Evolutionary conservation across 345 rosid species (phyloP).

Genomic region (Excoecaria agallocha): DNA sequence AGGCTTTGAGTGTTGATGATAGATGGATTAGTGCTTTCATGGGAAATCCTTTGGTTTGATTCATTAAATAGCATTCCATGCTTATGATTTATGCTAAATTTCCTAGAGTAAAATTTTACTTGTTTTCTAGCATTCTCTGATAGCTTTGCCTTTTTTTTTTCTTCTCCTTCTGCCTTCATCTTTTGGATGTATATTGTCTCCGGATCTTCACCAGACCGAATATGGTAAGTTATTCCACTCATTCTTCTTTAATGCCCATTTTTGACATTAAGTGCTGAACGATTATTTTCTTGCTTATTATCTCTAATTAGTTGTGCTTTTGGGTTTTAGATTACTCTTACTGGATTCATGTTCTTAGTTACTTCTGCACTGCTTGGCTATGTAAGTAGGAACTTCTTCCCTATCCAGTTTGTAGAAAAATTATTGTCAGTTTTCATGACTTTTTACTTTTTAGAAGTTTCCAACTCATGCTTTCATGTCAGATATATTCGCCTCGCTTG

Average conservation of each 20-base stretch:
- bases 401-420: background rate
- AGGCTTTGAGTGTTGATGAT: background rate
- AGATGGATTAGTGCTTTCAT: background rate
- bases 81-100: background rate
- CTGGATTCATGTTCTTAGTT: slow-evolving; percentile 83
- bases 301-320: background rate
- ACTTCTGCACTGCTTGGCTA: slow-evolving; percentile 84
- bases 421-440: background rate
- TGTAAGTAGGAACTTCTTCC: slow-evolving; percentile 51
- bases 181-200: background rate
- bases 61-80: background rate
- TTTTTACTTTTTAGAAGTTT: background rate
- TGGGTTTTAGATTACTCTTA: slow-evolving; percentile 76
- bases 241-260: background rate
- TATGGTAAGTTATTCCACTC: slow-evolving; percentile 54
- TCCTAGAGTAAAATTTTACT: no score
- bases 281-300: background rate
- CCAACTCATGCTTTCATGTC: slow-evolving; percentile 12
- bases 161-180: background rate
- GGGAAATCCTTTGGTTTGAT: background rate
- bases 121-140: background rate
- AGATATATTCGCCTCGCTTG: slow-evolving; percentile 83
- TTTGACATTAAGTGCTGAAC: background rate
- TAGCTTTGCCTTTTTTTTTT: background rate
- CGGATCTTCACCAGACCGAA: slow-evolving; percentile 66